Percentiles rank a stretch among this genome's conserved stretches.
phyloP scores from a whole-genome alignment of 2,329 filamentous ascomycete species.

The Ciborinia camelliae region DNA sequence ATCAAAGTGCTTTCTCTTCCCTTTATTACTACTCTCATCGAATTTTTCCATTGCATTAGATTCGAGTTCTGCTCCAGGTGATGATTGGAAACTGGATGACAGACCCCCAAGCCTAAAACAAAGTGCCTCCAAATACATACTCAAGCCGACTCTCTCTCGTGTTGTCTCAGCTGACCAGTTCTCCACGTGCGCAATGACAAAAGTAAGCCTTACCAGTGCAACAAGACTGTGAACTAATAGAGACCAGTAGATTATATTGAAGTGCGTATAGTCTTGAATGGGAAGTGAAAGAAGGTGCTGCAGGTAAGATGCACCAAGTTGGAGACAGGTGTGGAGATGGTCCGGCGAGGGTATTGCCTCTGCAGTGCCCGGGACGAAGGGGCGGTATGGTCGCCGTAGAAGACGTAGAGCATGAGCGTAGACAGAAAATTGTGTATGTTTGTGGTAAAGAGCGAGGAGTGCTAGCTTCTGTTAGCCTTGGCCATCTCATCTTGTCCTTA shows the following conservation, averaged over 20 bases:
- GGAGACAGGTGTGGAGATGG: constrained; percentile 11
- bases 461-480: constrained; percentile 21
- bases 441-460: constrained; percentile 24
- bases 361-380: constrained; percentile 16
- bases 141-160: constrained; percentile 29
- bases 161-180: constrained; percentile 30
- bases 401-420: constrained; percentile 33
- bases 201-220: constrained; percentile 30
- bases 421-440: constrained; percentile 24
- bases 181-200: constrained; percentile 30
- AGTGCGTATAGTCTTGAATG: constrained; percentile 22
- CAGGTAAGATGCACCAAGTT: constrained; percentile 27
- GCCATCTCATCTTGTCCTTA: too few species aligned
- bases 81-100: constrained; percentile 11
- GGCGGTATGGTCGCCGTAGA: constrained; percentile 27
- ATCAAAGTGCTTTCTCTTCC: background rate
- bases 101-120: constrained; percentile 30
- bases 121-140: constrained; percentile 35
- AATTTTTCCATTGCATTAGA: background rate
- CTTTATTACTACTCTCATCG: background rate
- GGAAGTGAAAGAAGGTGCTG: constrained; percentile 33
- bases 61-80: background rate
- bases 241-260: constrained; percentile 29
- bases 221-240: constrained; percentile 28
- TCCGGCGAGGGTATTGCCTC: background rate